Percentiles rank a stretch among this genome's conserved stretches.
phyloP scores from a whole-genome alignment of 2,329 filamentous ascomycete species.

The Penicillium sp. region DNA sequence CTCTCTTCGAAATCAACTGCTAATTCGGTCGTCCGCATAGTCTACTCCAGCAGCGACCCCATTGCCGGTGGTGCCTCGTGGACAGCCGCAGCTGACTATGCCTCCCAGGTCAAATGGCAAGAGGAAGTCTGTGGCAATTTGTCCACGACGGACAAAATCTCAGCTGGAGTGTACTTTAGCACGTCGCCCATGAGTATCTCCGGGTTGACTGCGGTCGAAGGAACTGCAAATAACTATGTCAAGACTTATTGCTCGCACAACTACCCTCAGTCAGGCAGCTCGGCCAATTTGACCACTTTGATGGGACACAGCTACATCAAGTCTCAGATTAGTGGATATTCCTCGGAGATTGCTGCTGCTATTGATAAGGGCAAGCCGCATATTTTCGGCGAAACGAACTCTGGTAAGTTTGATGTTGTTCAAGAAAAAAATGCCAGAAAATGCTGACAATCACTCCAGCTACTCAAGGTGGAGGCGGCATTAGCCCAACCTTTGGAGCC shows the following conservation, averaged over 20 bases:
- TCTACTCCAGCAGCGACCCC: slow-evolving; percentile 28
- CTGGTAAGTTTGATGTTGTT: slow-evolving; percentile 34
- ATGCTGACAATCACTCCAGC: slow-evolving; percentile 21
- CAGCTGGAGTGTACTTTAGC: slow-evolving; percentile 40
- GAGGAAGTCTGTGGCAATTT: slow-evolving; percentile 33
- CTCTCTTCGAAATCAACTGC: not conserved
- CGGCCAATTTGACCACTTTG: slow-evolving; percentile 43
- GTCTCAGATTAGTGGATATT: slow-evolving; percentile 43
- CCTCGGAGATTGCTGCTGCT: slow-evolving; percentile 46
- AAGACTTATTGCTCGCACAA: slow-evolving; percentile 52
- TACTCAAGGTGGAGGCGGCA: slow-evolving; percentile 42
- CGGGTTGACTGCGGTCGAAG: slow-evolving; percentile 40
- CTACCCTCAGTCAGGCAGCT: slow-evolving; percentile 46
- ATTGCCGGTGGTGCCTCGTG: slow-evolving; percentile 29
- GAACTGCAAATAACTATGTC: slow-evolving; percentile 41
- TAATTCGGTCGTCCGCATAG: slow-evolving; percentile 7
- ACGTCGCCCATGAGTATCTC: slow-evolving; percentile 39
- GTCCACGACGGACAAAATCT: slow-evolving; percentile 28
- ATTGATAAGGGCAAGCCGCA: slow-evolving; percentile 45
- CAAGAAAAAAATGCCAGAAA: not conserved
- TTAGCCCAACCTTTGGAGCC: slow-evolving; percentile 52
- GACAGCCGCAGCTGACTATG: slow-evolving; percentile 36
- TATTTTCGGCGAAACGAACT: slow-evolving; percentile 55
- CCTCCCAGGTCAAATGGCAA: slow-evolving; percentile 38
- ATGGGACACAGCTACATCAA: slow-evolving; percentile 51